Evolutionary conservation across 2,329 filamentous ascomycete species (phyloP).

Genomic region (Tolypocladium amazonense): DNA sequence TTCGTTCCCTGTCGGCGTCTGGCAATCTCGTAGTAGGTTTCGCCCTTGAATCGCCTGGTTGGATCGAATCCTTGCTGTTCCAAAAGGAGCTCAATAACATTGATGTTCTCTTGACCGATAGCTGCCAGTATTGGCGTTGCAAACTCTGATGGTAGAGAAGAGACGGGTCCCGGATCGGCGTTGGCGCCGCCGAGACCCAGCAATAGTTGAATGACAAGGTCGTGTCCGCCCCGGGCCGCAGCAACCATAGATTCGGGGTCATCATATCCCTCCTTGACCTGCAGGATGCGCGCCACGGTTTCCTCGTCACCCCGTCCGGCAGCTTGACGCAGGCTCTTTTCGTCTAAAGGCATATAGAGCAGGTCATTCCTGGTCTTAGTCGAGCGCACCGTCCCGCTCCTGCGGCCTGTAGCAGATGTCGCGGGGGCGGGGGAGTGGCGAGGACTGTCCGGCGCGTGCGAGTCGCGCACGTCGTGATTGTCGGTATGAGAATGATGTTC

Average conservation of each 20-base stretch:
- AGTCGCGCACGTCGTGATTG: slow-evolving; percentile 35
- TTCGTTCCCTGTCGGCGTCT: slow-evolving; percentile 72
- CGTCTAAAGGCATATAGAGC: slow-evolving; percentile 52
- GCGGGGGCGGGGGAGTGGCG: slow-evolving; percentile 41
- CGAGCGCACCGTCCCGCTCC: slow-evolving; percentile 44
- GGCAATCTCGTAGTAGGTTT: slow-evolving; percentile 81
- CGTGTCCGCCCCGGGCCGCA: slow-evolving; percentile 84
- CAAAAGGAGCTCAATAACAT: slow-evolving; percentile 71
- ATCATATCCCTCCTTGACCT: slow-evolving; percentile 49
- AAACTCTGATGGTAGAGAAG: slow-evolving; percentile 52
- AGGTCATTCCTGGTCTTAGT: slow-evolving; percentile 55
- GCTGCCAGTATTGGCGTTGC: slow-evolving; percentile 90
- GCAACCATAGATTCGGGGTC: slow-evolving; percentile 85
- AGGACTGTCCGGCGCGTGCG: slow-evolving; percentile 47
- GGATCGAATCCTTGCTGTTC: slow-evolving; percentile 74
- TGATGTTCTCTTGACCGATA: slow-evolving; percentile 79
- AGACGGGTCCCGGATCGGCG: slow-evolving; percentile 58
- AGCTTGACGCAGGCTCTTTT: slow-evolving; percentile 49
- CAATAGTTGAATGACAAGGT: slow-evolving; percentile 72
- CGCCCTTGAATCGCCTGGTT: slow-evolving; percentile 62
- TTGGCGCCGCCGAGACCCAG: slow-evolving; percentile 56
- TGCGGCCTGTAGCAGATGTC: slow-evolving; percentile 29
- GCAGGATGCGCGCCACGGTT: slow-evolving; percentile 49
- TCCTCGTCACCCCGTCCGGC: slow-evolving; percentile 52
- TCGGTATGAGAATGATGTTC: slow-evolving; percentile 41